These are phyloP conservation scores for Ramularia endophylla DNA, from an alignment of 2,329 filamentous ascomycete genomes.

Conservation along the genomic window DNA sequence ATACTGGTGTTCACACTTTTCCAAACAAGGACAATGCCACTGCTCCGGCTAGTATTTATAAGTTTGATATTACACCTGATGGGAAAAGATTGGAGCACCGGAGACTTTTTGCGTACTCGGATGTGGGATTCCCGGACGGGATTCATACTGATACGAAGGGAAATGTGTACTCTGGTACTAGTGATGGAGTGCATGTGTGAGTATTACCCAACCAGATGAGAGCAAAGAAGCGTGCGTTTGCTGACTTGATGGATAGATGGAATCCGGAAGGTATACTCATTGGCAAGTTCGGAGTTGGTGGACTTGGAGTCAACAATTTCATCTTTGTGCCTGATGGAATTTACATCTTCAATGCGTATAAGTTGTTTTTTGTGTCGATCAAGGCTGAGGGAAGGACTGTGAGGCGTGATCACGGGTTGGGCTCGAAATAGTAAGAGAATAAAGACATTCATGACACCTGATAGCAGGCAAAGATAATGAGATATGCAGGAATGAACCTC, in stretches of 20 bases:
- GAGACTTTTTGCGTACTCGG: constrained; percentile 50
- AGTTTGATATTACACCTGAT: constrained; percentile 35
- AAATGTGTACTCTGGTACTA: constrained; percentile 50
- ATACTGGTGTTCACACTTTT: constrained; percentile 42
- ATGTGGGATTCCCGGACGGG: constrained; percentile 53
- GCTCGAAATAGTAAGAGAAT: too few relatives aligned
- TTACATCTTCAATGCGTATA: constrained; percentile 29
- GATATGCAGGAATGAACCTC: too few relatives aligned
- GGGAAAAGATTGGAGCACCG: constrained; percentile 32
- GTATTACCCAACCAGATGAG: constrained; percentile 5
- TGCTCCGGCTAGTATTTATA: constrained; percentile 38
- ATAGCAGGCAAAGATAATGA: too few relatives aligned
- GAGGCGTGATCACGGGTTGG: too few relatives aligned
- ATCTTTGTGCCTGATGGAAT: constrained; percentile 29
- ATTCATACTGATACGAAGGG: constrained; percentile 48
- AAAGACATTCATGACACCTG: too few relatives aligned
- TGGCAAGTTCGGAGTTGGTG: constrained; percentile 46
- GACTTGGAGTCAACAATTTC: constrained; percentile 35
- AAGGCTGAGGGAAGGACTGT: constrained; percentile 30
- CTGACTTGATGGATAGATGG: constrained; percentile 31
- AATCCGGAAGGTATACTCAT: constrained; percentile 45
- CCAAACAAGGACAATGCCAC: constrained; percentile 31
- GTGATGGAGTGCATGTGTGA: constrained; percentile 48
- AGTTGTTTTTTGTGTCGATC: constrained; percentile 28
- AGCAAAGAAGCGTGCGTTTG: too few relatives aligned